A percentile compares a stretch with the other conserved stretches of the same genome.
phyloP scores from a whole-genome alignment of 2,329 filamentous ascomycete species.

The Alternaria brassicicola region DNA sequence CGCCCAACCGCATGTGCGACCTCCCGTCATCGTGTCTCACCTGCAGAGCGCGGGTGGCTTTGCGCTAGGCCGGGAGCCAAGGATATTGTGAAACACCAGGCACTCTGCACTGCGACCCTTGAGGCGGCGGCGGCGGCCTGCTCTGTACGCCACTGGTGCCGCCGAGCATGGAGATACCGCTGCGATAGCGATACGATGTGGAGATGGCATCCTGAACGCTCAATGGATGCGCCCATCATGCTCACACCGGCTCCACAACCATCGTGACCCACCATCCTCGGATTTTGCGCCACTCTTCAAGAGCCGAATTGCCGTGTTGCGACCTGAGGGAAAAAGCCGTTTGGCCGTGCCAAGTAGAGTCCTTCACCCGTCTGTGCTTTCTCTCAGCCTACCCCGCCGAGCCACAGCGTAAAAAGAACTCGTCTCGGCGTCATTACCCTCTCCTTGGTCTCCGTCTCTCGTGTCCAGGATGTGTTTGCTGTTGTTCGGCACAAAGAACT shows the following conservation, averaged over 20 bases:
- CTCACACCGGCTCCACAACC: neutral
- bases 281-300: constrained; percentile 6
- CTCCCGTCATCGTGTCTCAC: neutral
- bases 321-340: constrained; percentile 1
- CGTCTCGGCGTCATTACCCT: neutral
- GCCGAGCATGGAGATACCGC: constrained; percentile 1
- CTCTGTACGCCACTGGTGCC: constrained; percentile 2
- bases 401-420: neutral
- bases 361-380: neutral
- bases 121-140: neutral
- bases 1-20: constrained; percentile 16
- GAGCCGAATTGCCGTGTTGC: constrained; percentile 12
- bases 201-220: neutral
- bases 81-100: constrained; percentile 12
- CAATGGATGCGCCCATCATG: neutral
- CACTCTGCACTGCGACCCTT: constrained; percentile 9
- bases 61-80: constrained; percentile 15
- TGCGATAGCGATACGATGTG: constrained; percentile 10
- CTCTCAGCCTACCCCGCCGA: neutral
- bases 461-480: constrained; percentile 8
- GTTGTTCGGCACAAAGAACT: constrained; percentile 18
- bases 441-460: neutral
- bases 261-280: constrained; percentile 1
- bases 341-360: constrained; percentile 7
- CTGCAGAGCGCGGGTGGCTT: constrained; percentile 17